Evolutionary conservation across 2,329 filamentous ascomycete species (phyloP), one percentile per base, ranked within the genome.

Genomic region (Xylariaceae sp.): DNA sequence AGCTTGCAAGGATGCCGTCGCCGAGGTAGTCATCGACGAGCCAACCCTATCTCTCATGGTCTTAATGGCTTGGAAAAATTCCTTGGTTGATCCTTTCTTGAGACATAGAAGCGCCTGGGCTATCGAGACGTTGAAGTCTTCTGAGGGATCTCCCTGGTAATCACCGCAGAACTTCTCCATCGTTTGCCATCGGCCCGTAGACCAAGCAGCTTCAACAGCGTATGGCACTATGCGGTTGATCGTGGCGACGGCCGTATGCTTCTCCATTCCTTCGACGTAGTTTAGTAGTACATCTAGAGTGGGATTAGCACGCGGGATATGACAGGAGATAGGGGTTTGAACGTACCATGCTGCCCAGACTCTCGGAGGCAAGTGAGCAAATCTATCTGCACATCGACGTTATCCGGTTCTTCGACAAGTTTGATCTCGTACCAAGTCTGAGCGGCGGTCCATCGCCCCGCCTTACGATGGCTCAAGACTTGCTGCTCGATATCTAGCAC

Each of bases 351-450:
- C 72, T 97, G 94, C 0, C 93, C 94, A n/a, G 92, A 96, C 72
- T 97, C 92, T 70, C 92, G 92, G 8, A 99, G 79, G 68, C 94
- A 97, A 35, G 87, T 89, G 56, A 99, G 78, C 41, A 99, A 80
- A 67, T 95, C 89, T 58, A 90, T 80, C 71, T 97, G 92, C 10
- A 89, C 81, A 58, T 95, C 88, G 15, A 83, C 72, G 69, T 96
- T 88, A 56, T 87, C 80, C 0, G 93, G 92, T 51, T 88, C 82
- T 67, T 94, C 87, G 2, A 89, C 87, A 39, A 97, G 80, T 64
- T 92, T 88, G 64, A 96, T 86, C 72, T 99, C 92, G 73, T 97
- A 97, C 94, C 95, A 99, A 64, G 90, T 96, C 75, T 97, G 94
- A 23, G 92, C 94, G 55, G 93, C 90, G 13, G 90, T 88, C 92